phyloP scores from a whole-genome alignment of 345 rosid genomes.

The Toxicodendron radicans region DNA sequence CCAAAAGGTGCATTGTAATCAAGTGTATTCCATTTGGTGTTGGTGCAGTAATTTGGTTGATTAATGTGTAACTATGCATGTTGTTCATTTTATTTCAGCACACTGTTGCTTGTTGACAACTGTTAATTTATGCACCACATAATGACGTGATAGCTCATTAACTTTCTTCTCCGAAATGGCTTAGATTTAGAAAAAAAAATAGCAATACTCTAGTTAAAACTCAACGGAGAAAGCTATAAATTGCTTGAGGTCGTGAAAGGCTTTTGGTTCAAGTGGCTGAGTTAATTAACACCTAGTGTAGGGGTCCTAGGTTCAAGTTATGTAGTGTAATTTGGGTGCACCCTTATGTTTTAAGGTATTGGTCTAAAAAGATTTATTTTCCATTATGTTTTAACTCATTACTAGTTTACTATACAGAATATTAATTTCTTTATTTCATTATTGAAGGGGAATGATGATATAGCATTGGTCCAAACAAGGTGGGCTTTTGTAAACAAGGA shows the following conservation, averaged over 20 bases:
- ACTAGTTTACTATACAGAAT: background rate
- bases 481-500: slow-evolving; percentile 92
- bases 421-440: slow-evolving; percentile 5
- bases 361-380: background rate
- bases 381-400: background rate
- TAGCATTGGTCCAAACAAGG: slow-evolving; percentile 84
- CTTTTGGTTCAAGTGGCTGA: background rate
- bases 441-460: slow-evolving; percentile 65
- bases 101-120: background rate
- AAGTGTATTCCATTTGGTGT: background rate
- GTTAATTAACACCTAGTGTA: background rate
- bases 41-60: background rate
- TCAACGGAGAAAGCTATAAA: background rate
- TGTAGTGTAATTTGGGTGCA: background rate
- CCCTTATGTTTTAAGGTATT: background rate
- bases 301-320: background rate
- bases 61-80: background rate
- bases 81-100: background rate
- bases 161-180: background rate
- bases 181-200: slow-evolving; percentile 7
- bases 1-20: background rate
- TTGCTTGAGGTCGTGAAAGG: background rate
- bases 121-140: background rate
- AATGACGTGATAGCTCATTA: background rate
- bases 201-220: background rate